These are phyloP conservation scores for Stentor coeruleus DNA, from an alignment of 73 alveolate genomes.

Conservation along the genomic window DNA sequence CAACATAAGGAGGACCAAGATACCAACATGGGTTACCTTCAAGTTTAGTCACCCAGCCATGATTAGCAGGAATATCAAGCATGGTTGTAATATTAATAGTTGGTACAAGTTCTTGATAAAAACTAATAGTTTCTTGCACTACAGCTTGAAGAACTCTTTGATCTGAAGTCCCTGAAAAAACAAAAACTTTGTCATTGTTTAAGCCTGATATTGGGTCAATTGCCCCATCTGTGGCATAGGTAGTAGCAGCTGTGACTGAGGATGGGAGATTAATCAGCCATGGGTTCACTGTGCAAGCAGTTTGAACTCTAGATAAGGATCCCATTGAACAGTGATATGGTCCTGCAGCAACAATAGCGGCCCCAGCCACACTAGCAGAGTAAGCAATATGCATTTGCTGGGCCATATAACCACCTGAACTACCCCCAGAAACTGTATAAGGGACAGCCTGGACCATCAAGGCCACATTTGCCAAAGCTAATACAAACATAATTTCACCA, in stretches of 20 bases:
- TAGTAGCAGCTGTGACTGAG: background rate
- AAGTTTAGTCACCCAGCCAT: conserved; percentile 41
- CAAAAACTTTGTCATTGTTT: conserved; percentile 26
- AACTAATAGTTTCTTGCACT: conserved; percentile 20
- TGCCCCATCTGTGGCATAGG: conserved; percentile 24
- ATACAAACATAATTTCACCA: too few relatives aligned
- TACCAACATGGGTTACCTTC: conserved; percentile 36
- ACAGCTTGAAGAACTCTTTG: conserved; percentile 26
- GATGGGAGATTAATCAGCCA: conserved; percentile 3
- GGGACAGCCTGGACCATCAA: background rate
- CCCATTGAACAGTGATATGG: conserved; percentile 59
- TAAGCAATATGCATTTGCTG: conserved; percentile 52
- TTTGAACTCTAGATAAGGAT: conserved; percentile 6
- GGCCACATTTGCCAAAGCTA: background rate
- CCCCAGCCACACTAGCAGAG: conserved; percentile 44
- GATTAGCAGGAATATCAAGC: conserved; percentile 13
- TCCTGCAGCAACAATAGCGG: conserved; percentile 52
- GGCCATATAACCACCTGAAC: conserved; percentile 60
- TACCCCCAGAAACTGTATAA: conserved; percentile 46
- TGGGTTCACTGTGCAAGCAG: conserved; percentile 34
- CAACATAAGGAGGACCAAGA: conserved; percentile 32
- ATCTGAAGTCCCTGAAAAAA: conserved; percentile 40
- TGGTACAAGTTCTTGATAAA: background rate
- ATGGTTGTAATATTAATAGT: conserved; percentile 9
- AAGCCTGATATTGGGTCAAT: conserved; percentile 28